Evolutionary conservation across 305 asterid species (phyloP).

Genomic region (Rubia tinctorum): DNA sequence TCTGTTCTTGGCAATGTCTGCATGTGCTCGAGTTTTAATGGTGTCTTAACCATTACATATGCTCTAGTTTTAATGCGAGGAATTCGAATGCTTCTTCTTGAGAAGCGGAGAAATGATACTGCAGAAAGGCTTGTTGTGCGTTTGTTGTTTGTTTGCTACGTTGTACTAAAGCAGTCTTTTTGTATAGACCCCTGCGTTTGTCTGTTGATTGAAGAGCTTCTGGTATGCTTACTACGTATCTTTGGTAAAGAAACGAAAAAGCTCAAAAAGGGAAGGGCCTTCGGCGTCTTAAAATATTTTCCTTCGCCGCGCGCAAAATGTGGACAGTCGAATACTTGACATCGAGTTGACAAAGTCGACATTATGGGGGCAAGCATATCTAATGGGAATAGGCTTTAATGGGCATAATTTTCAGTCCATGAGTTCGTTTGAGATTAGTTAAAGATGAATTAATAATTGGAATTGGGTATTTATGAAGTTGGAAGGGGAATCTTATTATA

Average conservation of each 20-base stretch:
- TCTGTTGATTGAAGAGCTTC: background rate
- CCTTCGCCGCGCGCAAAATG: background rate
- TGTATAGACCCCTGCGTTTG: background rate
- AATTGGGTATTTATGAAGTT: background rate
- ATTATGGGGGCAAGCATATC: background rate
- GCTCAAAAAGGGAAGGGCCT: too few species aligned
- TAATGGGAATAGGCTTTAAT: background rate
- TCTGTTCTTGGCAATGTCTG: background rate
- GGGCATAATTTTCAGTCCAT: too few species aligned
- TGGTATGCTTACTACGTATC: background rate
- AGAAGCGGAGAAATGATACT: background rate
- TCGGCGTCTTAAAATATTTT: too few species aligned
- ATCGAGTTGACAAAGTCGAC: background rate
- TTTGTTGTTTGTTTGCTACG: constrained; percentile 15
- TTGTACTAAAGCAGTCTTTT: constrained; percentile 8
- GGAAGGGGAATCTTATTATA: background rate
- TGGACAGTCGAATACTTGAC: background rate
- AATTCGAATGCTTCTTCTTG: background rate
- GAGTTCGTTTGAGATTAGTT: too few species aligned
- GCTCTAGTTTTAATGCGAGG: background rate
- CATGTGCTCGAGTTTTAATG: background rate
- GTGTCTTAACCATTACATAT: background rate
- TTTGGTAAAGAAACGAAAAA: too few species aligned
- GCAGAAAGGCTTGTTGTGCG: background rate
- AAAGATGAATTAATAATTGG: background rate